phyloP scores from a whole-genome alignment of 2,329 filamentous ascomycete species.

The Xylariales sp. region DNA sequence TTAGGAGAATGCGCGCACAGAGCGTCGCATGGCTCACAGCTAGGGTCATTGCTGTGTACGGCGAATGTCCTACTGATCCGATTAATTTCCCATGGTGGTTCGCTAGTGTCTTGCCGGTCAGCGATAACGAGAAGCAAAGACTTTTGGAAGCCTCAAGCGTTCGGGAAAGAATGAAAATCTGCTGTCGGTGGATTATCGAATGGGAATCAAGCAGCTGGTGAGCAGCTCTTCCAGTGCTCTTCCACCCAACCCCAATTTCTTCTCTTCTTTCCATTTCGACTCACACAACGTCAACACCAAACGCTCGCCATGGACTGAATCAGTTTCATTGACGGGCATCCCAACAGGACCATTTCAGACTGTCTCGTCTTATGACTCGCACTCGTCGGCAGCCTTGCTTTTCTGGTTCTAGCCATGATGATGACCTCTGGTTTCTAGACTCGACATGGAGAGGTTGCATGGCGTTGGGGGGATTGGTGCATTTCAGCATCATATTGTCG shows the following conservation, averaged over 20 bases:
- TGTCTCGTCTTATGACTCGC: slow-evolving; percentile 12
- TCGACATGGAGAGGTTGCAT: background rate
- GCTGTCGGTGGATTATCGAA: slow-evolving; percentile 70
- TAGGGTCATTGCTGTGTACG: slow-evolving; percentile 69
- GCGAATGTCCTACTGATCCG: slow-evolving; percentile 71
- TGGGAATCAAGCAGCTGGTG: slow-evolving; percentile 69
- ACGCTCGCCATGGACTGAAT: background rate
- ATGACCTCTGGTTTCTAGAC: background rate
- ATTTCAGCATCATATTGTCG: background rate
- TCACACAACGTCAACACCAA: background rate
- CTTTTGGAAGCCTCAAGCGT: slow-evolving; percentile 71
- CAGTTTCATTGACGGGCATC: slow-evolving; percentile 1
- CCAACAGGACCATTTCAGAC: slow-evolving; percentile 10
- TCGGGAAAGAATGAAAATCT: slow-evolving; percentile 76
- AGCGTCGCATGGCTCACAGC: slow-evolving; percentile 72
- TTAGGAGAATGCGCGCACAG: slow-evolving; percentile 61
- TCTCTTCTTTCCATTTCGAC: background rate
- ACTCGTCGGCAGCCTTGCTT: slow-evolving; percentile 3
- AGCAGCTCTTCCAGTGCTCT: slow-evolving; percentile 28
- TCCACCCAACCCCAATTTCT: background rate
- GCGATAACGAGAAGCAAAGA: slow-evolving; percentile 73
- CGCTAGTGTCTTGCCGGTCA: slow-evolving; percentile 72
- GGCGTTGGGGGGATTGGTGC: slow-evolving; percentile 5
- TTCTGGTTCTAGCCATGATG: slow-evolving; percentile 5
- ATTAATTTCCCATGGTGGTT: slow-evolving; percentile 87